Evolutionary conservation across 768 basidiomycete genomes (phyloP), one percentile per base, ranked within the genome.

Genomic region (Leucocoprinus sp.): DNA sequence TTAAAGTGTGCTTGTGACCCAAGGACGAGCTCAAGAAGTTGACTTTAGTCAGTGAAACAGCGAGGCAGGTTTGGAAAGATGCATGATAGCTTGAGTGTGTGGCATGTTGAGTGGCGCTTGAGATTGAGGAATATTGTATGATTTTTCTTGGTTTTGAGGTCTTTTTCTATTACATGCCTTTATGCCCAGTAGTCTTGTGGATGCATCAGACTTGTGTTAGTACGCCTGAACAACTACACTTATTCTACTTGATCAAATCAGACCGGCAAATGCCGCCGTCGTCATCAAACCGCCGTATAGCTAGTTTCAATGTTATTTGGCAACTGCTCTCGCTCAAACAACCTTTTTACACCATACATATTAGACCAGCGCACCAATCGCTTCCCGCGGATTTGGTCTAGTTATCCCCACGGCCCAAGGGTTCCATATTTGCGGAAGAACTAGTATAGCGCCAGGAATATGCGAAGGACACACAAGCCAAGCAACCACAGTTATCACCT

Each of bases 11-110:
- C n/a, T 11, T 6, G 4, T 19, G 33, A 19, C n/a, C 17, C 8
- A 54, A 78, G 68, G 76, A 78, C 45, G 63, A 77, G 58, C 63
- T 60, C 49, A 66, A 61, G 54, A 79, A 79, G 55, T 55, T 78
- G 5, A 48, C 58, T 4, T 55, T 77, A 15, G 55, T 78, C 21
- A 64, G 68, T 2, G 60, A 70, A 37, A 59, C 69, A 7, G 70
- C 75, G 8, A 70, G 66, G 54, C 59, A 69, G 50, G 68, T 77
- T 39, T 77, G 74, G 74, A 48, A 52, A 14, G 57, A 59, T 35
- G 18, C 31, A 33, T 31, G 52, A 54, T 9, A 47, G n/a, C 40
- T 38, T 14, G 37, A 49, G 26, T 14, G 12, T 19, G 37, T 12
- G 24, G 27, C 18, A 14, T 31, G 29, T 41, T 21, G 43, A 19